These are phyloP conservation scores for Pichia sp. DNA, from an alignment of 1,139 yeast genomes.

Conservation along the genomic window DNA sequence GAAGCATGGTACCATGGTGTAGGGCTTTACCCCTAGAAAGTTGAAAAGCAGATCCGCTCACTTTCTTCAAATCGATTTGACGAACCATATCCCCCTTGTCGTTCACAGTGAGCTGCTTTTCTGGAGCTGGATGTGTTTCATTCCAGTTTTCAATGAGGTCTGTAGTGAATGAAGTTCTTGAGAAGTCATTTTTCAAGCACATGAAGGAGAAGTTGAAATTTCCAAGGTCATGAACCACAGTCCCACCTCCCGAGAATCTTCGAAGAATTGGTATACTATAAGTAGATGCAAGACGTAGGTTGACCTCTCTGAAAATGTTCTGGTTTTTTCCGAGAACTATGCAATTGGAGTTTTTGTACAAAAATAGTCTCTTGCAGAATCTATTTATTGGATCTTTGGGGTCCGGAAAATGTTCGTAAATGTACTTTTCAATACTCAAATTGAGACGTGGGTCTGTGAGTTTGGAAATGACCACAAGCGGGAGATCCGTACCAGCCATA, in stretches of 20 bases:
- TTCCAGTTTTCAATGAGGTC: conserved; percentile 48
- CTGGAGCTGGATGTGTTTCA: conserved; percentile 14
- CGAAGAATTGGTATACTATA: conserved; percentile 65
- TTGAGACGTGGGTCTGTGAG: conserved; percentile 63
- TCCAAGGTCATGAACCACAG: conserved; percentile 94
- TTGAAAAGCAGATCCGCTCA: conserved; percentile 90
- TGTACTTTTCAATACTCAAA: conserved; percentile 74
- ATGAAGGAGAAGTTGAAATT: conserved; percentile 83
- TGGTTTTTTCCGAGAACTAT: conserved; percentile 96
- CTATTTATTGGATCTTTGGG: conserved; percentile 15
- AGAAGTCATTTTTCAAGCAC: conserved; percentile 56
- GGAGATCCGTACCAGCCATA: conserved; percentile 22
- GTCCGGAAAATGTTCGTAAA: conserved; percentile 62
- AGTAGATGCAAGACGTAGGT: conserved; percentile 48
- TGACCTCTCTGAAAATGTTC: conserved; percentile 87
- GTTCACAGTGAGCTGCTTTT: conserved; percentile 40
- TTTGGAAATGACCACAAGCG: conserved; percentile 34
- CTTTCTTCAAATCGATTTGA: conserved; percentile 40
- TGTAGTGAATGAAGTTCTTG: conserved; percentile 54
- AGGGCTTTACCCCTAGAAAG: conserved; percentile 76
- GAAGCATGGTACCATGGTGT: conserved; percentile 95
- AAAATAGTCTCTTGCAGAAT: conserved; percentile 45
- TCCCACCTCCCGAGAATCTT: conserved; percentile 90
- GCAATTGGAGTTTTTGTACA: conserved; percentile 76
- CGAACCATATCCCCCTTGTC: conserved; percentile 74